Evolutionary conservation across 495 filamentous ascomycete genomes (phyloP).

Genomic region (Tetracladium marchalianum): DNA sequence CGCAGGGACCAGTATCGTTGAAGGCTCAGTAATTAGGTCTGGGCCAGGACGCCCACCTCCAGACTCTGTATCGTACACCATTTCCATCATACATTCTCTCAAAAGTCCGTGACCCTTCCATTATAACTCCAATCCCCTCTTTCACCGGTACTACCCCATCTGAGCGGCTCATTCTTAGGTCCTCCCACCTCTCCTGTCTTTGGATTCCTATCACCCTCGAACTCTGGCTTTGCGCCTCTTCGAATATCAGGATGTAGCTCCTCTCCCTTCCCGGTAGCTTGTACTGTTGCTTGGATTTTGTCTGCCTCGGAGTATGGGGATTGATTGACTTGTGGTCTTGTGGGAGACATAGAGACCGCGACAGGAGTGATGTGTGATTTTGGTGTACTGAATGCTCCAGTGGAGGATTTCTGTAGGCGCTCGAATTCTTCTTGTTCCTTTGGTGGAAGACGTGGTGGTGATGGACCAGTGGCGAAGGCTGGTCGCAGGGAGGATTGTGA

Average conservation of each 20-base stretch:
- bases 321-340: conserved; percentile 29
- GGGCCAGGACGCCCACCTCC: no score
- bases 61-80: no score
- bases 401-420: conserved; percentile 62
- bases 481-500: conserved; percentile 4
- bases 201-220: conserved; percentile 86
- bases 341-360: background rate
- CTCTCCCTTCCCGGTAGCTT: conserved; percentile 43
- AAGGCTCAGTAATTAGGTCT: no score
- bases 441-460: conserved; percentile 76
- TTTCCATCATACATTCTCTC: background rate
- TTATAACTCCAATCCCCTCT: conserved; percentile 98
- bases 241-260: conserved; percentile 62
- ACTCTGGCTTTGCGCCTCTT: conserved; percentile 75
- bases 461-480: conserved; percentile 37
- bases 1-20: no score
- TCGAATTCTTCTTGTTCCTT: conserved; percentile 92
- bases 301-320: conserved; percentile 27
- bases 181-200: conserved; percentile 95
- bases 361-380: conserved; percentile 18
- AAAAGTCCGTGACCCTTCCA: conserved; percentile 93
- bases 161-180: conserved; percentile 92
- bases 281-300: conserved; percentile 25
- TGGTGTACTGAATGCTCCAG: conserved; percentile 65
- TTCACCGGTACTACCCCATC: conserved; percentile 73